These are phyloP conservation scores for Colletotrichum tabaci DNA, from an alignment of 2,329 filamentous ascomycete species.

Conservation along the genomic window DNA sequence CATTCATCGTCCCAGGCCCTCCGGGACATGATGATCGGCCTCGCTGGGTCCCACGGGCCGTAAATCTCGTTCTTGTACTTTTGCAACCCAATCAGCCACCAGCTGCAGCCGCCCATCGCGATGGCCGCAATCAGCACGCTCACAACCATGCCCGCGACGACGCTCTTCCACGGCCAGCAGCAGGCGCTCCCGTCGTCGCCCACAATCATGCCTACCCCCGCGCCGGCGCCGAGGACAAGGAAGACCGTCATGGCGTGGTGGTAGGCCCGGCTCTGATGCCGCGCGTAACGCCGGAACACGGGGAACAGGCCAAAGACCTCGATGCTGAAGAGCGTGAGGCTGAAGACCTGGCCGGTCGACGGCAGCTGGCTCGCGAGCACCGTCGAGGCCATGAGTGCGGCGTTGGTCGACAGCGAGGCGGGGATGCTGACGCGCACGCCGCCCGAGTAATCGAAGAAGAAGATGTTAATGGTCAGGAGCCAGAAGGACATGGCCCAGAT, in stretches of 20 bases:
- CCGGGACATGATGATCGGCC: constrained; percentile 85
- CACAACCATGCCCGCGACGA: constrained; percentile 80
- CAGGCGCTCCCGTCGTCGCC: constrained; percentile 58
- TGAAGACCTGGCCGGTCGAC: constrained; percentile 94
- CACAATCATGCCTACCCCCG: constrained; percentile 78
- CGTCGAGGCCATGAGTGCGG: constrained; percentile 95
- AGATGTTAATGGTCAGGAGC: constrained; percentile 94
- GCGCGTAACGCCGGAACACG: constrained; percentile 92
- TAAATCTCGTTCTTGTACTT: constrained; percentile 99
- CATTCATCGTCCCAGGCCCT: constrained; percentile 65
- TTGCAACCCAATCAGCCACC: constrained; percentile 97
- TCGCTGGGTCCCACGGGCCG: constrained; percentile 96
- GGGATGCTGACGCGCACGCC: constrained; percentile 71
- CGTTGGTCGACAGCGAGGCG: constrained; percentile 89
- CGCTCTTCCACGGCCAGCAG: constrained; percentile 67
- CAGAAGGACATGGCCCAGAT: constrained; percentile 98
- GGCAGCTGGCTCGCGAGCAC: constrained; percentile 92
- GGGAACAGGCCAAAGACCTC: constrained; percentile 98
- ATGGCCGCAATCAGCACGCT: constrained; percentile 82
- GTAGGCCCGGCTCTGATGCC: constrained; percentile 84
- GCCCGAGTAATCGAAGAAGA: constrained; percentile 91
- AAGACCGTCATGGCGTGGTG: constrained; percentile 83
- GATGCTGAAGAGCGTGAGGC: constrained; percentile 94
- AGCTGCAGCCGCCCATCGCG: constrained; percentile 93
- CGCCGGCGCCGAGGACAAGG: constrained; percentile 85